Conservation (phyloP, 805 yeast genomes). For the Cyberlindnera mississippiensis region DNA sequence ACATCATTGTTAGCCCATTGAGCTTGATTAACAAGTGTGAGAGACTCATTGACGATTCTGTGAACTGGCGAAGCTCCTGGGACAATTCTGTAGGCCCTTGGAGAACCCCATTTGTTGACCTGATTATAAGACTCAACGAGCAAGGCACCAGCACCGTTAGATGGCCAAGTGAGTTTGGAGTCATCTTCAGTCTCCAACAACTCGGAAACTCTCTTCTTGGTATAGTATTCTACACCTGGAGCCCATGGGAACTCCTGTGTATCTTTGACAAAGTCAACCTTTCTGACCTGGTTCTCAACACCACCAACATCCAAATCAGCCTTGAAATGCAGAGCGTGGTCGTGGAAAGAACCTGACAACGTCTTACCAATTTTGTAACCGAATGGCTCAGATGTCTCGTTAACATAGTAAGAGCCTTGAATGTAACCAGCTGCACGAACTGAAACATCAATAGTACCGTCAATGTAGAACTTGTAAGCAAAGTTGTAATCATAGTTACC, state of each 20-base stretch:
- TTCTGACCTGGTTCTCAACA: conserved; percentile 20
- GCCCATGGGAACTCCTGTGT: conserved; percentile 27
- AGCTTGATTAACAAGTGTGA: conserved; percentile 20
- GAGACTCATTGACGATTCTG: conserved; percentile 19
- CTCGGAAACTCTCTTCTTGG: conserved; percentile 15
- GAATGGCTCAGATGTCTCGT: conserved; percentile 18
- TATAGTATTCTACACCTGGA: conserved; percentile 21
- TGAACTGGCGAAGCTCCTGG: conserved; percentile 23
- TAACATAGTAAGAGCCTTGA: conserved; percentile 28
- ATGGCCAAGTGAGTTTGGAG: conserved; percentile 20
- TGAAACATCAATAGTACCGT: conserved; percentile 28
- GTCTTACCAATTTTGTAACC: conserved; percentile 25
- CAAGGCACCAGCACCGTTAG: conserved; percentile 24
- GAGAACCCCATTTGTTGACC: conserved; percentile 27
- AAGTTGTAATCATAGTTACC: conserved; percentile 28
- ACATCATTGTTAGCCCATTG: conserved; percentile 26
- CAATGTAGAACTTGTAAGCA: conserved; percentile 23
- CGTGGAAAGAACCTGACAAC: conserved; percentile 30
- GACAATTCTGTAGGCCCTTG: conserved; percentile 28
- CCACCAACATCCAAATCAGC: conserved; percentile 30
- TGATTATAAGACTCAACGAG: conserved; percentile 26
- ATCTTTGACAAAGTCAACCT: conserved; percentile 15
- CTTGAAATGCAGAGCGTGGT: conserved; percentile 27
- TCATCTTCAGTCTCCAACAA: conserved; percentile 22
- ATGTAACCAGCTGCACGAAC: conserved; percentile 31